Percentiles rank a stretch among this genome's conserved stretches.
Evolutionary conservation across 78 protist species (phyloP).

Genomic region (Emiliania huxleyi): DNA sequence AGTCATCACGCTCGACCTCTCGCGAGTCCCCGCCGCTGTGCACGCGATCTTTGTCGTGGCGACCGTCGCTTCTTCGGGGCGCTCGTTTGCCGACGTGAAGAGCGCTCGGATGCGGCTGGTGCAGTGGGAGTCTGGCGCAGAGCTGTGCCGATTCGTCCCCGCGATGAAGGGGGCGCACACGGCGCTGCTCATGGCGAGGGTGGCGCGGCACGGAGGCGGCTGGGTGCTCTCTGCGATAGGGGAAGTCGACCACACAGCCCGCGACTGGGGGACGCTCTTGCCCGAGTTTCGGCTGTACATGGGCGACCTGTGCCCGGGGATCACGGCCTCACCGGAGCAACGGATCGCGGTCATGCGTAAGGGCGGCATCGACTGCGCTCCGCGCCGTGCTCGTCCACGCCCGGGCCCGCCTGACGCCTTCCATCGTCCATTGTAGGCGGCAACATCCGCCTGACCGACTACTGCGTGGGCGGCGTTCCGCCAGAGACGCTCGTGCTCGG

Average conservation of each 20-base stretch:
- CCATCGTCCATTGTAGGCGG: too few species aligned
- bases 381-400: too few species aligned
- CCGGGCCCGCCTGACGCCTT: too few species aligned
- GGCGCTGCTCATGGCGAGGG: too few species aligned
- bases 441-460: too few species aligned
- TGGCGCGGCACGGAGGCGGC: too few species aligned
- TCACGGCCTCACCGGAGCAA: neutral
- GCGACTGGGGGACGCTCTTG: too few species aligned
- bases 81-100: neutral
- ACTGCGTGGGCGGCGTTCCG: too few species aligned
- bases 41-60: neutral
- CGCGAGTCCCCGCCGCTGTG: neutral
- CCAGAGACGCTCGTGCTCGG: neutral
- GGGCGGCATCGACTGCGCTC: too few species aligned
- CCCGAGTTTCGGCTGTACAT: neutral
- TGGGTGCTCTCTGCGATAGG: too few species aligned
- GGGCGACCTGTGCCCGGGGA: neutral
- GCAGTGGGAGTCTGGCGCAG: neutral
- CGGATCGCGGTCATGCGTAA: neutral
- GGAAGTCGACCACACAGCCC: too few species aligned
- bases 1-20: neutral
- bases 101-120: neutral
- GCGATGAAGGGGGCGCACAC: too few species aligned
- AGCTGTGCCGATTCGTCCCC: neutral
- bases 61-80: neutral